Conservation (phyloP, 176 grass and related monocot species). For the Triticum monococcum region DNA sequence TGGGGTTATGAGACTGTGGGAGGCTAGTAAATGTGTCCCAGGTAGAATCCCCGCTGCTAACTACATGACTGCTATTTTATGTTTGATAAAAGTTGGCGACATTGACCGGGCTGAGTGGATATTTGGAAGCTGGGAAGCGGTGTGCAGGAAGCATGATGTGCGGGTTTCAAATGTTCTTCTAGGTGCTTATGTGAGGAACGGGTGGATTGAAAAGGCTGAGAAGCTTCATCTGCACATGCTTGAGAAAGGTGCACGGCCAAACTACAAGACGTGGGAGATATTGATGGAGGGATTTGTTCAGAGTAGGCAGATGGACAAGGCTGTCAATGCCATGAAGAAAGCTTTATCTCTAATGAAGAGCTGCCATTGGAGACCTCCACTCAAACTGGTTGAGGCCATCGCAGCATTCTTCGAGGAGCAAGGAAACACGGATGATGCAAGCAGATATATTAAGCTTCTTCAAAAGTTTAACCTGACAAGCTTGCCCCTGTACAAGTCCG, state of each 20-base stretch:
- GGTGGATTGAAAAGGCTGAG: conserved; percentile 85
- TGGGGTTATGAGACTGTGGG: conserved; percentile 67
- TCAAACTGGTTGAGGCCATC: conserved; percentile 47
- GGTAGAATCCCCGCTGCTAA: conserved; percentile 59
- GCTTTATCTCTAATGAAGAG: conserved; percentile 55
- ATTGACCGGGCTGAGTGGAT: conserved; percentile 60
- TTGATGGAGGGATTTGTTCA: conserved; percentile 73
- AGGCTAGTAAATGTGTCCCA: conserved; percentile 64
- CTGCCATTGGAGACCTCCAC: conserved; percentile 66
- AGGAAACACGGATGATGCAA: conserved; percentile 34
- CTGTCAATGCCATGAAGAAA: conserved; percentile 72
- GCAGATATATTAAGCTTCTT: conserved; percentile 55
- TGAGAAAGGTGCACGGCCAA: conserved; percentile 63
- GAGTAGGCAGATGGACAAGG: conserved; percentile 69
- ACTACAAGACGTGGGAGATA: conserved; percentile 95
- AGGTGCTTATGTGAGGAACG: conserved; percentile 81
- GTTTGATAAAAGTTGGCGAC: conserved; percentile 66
- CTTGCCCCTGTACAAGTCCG: conserved; percentile 66
- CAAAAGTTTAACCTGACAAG: conserved; percentile 51
- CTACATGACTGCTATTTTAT: conserved; percentile 71
- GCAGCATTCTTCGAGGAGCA: conserved; percentile 67
- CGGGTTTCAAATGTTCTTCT: conserved; percentile 81
- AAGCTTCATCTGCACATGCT: conserved; percentile 66
- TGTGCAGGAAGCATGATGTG: conserved; percentile 57
- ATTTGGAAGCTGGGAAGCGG: conserved; percentile 70